Base-by-base conservation (phyloP, 2,329 filamentous ascomycete genomes). In the Diaporthe citriasiana region DNA sequence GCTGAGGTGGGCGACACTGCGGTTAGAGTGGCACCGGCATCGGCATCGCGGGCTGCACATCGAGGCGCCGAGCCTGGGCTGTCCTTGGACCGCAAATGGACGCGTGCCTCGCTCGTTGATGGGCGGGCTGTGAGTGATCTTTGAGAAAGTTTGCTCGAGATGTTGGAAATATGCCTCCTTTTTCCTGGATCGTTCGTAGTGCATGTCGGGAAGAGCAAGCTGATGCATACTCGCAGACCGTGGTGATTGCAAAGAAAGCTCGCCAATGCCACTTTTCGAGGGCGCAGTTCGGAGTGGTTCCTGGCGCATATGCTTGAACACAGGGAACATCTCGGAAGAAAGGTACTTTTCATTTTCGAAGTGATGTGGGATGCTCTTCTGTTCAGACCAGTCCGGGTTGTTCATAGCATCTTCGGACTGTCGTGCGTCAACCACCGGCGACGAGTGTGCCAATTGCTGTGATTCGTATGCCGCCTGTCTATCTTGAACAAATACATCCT, bases 301-400 rank as follows among this genome's bases (percentile, higher is more conserved):
- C 42, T 70, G 51, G 10, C 33, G 53, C 50, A 59, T 38, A 27
- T 57, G 38, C 3, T 70, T 70, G 8, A 70, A 57, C 22, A 50
- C 25, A 6, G 68, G 68, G 40, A 70, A 70, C 68, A 70, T 70
- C 25, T 70, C 68, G n/a, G 53, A 56, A 4, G 51, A 57, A 0
- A 45, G 53, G 9, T 50, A 70, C 53, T 70, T 70, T 25, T 70
- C 68, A 13, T 59, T 59, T 3, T 68, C 63, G 33, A 68, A 3
- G 13, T 51, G 22, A 22, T 53, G 47, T n/a, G 33, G 15, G 27
- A 68, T 25, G 27, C n/a, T 53, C n/a, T 68, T 68, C n/a, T 53
- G 5, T 30, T 68, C 47, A 9, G 63, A 33, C 63, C 47, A 22
- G n/a, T 53, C 63, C 47, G 8, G 10, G 4, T 17, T 3, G 1